Evolutionary conservation across 1,139 yeast genomes (phyloP).

Genomic region (Diutina neorugosa): DNA sequence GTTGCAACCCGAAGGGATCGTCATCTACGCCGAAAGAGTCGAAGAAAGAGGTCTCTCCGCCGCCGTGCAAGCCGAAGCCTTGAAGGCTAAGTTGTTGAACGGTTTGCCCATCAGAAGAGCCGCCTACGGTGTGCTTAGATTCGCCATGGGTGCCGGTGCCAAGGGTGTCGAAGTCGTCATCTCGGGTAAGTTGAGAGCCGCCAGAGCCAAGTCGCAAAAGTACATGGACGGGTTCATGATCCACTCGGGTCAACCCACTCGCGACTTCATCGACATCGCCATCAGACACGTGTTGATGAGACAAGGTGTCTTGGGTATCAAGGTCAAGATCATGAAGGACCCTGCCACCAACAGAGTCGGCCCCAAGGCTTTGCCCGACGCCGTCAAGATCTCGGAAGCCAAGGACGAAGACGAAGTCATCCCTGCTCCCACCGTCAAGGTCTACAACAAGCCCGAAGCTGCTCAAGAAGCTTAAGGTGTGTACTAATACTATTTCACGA

Average conservation of each 20-base stretch:
- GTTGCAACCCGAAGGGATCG: constrained; percentile 88
- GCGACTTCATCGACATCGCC: constrained; percentile 96
- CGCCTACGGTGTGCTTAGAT: constrained; percentile 99
- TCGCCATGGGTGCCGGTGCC: constrained; percentile 99
- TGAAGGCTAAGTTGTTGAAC: constrained; percentile 93
- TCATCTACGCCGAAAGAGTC: constrained; percentile 97
- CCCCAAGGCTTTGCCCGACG: constrained; percentile 92
- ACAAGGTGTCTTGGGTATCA: constrained; percentile 99
- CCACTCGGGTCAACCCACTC: constrained; percentile 99
- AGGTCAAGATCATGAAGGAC: constrained; percentile 99
- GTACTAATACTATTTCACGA: background rate
- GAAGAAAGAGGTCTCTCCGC: constrained; percentile 99
- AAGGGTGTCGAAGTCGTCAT: constrained; percentile 99
- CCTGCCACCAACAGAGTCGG: constrained; percentile 87
- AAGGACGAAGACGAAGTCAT: constrained; percentile 83
- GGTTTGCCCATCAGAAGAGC: constrained; percentile 99
- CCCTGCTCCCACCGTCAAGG: constrained; percentile 77
- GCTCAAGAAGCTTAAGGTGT: background rate
- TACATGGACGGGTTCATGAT: constrained; percentile 99
- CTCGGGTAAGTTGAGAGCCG: constrained; percentile 99
- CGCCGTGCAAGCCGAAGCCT: constrained; percentile 99
- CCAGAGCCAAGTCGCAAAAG: constrained; percentile 99
- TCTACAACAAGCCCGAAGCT: constrained; percentile 33
- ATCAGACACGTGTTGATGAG: constrained; percentile 99
- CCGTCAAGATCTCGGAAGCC: constrained; percentile 89